Evolutionary conservation across 495 filamentous ascomycete species (phyloP), one percentile per base, ranked within the genome.

Genomic region (Aspergillus diversus): DNA sequence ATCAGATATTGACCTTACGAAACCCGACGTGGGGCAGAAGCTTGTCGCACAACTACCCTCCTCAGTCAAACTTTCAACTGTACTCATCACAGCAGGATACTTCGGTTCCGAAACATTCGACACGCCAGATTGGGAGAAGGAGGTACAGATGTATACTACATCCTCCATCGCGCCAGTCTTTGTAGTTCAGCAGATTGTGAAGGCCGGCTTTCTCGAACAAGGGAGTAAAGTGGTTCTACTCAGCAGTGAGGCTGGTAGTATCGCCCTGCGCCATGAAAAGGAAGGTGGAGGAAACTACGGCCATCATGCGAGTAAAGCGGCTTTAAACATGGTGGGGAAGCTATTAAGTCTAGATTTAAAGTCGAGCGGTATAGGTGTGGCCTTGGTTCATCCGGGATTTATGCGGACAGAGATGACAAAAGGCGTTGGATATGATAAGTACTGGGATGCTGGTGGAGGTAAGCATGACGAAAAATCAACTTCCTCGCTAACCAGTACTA

Each of bases 391-490:
- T 72, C 89, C 89, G 5, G 88, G 89, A 0, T 91, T 91, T 69
- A 90, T 92, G 88, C 75, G 89, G 52, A 91, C 89, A 16, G 86
- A 90, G 67, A 89, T 90, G 87, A 90, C 88, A 6, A 84, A 79
- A 64, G 75, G 83, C 4, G 89, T 91, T 32, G 88, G 86, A 9
- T 91, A 90, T 67, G 89, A 91, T 68, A 83, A 89, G 67, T 90
- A 78, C 65, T 90, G 85, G 83, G 87, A 90, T 71, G 77, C 68
- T 42, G 87, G 87, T 43, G 88, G 87, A 65, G 87, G 85, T 88
- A 63, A 74, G 81, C 60, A 34, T 35, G 3, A 6, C 33, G 15
- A 2, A 48, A 33, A 17, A 9, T 57, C 5, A 9, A 37, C 32
- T 21, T 1, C 33, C 8, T 59, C 15, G 17, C 1, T 51, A 6